Evolutionary conservation across 164 flowering plant genomes (phyloP), one percentile per base, ranked within the genome.

Genomic region (Vitis cinerea): DNA sequence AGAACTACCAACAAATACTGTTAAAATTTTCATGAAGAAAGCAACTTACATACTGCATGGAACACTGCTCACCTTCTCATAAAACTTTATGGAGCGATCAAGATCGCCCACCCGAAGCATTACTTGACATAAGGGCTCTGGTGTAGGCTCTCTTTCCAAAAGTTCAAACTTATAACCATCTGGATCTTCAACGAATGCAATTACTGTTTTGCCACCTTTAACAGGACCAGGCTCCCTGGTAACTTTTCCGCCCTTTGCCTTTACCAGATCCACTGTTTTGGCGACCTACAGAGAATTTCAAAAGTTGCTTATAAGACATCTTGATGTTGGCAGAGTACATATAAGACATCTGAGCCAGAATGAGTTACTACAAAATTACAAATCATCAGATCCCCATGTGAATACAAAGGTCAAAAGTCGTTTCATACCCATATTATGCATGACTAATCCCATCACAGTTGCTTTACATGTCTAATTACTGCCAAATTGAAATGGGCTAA

Each of bases 41-140:
- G 65, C 37, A 60, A 31, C 17, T 8, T 56, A 37, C 29, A 31
- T 10, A 48, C n/a, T 5, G 16, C 31, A 17, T 17, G 17, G 57
- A 64, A 63, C 48, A 63, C 16, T 10, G 11, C 64, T 60, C 50
- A 81, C 86, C 84, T 81, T 83, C 72, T 81, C 53, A 59, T 83
- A 79, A 19, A 81, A 83, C 49, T 70, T 60, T 17, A 81, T 77
- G 15, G 86, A 29, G 2, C 83, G 83, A 60, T 81, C 84, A 73
- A 83, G 81, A 67, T 83, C 77, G 29, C 84, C 83, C n/a, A 81
- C 84, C 51, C 81, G 75, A 49, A 83, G 86, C 86, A 83, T 83
- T 50, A 83, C 81, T 73, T 80, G 81, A 59, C 80, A 79, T 2
- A 83, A 61, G 50, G 86, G 86, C 72, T 81, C 86, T 16, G 75